Conservation (phyloP, 108 stramenopile genomes). For the Asterionellopsis glacialis region DNA sequence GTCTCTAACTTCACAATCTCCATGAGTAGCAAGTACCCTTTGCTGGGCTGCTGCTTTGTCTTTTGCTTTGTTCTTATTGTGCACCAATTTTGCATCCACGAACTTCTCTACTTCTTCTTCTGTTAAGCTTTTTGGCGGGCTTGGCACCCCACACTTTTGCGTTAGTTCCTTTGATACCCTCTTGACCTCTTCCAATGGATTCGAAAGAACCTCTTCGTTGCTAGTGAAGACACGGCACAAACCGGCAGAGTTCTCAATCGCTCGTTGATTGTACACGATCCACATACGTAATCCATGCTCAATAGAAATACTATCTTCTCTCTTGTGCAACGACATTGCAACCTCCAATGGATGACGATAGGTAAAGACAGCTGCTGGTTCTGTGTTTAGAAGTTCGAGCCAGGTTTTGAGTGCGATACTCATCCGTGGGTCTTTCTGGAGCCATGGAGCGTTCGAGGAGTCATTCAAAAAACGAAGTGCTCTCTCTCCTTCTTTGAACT, state of each 20-base stretch:
- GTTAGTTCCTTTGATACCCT: slow-evolving; percentile 74
- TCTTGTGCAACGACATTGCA: slow-evolving; percentile 77
- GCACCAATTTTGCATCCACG: slow-evolving; percentile 76
- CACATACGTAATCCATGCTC: slow-evolving; percentile 75
- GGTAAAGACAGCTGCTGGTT: slow-evolving; percentile 86
- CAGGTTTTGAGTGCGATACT: slow-evolving; percentile 86
- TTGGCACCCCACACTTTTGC: slow-evolving; percentile 55
- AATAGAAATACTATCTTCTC: slow-evolving; percentile 56
- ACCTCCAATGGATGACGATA: slow-evolving; percentile 93
- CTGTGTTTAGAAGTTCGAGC: slow-evolving; percentile 65
- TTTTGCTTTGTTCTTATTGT: slow-evolving; percentile 48
- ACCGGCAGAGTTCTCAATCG: slow-evolving; percentile 65
- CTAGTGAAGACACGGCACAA: slow-evolving; percentile 74
- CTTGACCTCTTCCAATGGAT: slow-evolving; percentile 68
- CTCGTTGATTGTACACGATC: slow-evolving; percentile 86
- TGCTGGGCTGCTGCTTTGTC: slow-evolving; percentile 9
- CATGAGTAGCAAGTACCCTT: slow-evolving; percentile 32
- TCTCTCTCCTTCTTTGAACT: slow-evolving; percentile 49
- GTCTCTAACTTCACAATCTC: slow-evolving; percentile 49
- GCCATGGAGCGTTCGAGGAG: slow-evolving; percentile 58
- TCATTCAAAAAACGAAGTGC: slow-evolving; percentile 64
- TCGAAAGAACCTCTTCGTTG: slow-evolving; percentile 65
- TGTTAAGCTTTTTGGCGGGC: slow-evolving; percentile 50
- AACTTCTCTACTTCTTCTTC: slow-evolving; percentile 71
- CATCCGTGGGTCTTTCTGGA: slow-evolving; percentile 93